Evolutionary conservation across 805 yeast genomes (phyloP), one percentile per base, ranked within the genome.

Genomic region (Saccharomyces mikatae): DNA sequence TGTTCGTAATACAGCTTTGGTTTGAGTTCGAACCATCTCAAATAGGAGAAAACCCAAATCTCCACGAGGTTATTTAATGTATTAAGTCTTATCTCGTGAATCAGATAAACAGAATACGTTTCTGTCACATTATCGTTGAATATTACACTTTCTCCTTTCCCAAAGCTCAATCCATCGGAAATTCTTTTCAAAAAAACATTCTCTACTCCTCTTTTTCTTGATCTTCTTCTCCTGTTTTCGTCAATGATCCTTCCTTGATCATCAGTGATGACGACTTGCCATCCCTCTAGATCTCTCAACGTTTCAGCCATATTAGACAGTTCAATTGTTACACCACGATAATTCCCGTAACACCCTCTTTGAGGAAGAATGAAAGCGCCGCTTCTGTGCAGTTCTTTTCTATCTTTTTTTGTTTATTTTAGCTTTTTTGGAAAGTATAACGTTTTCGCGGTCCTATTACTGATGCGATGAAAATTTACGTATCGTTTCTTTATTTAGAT

Each of bases 101-200:
- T 71, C 36, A 83, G 59, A 6, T 76, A 83, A 2, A 80, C 70
- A 10, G 68, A 60, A 47, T 72, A 76, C 1, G 76, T 69, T 1
- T 64, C 58, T 1, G 68, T 67, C 1, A 65, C 69, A 0, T 56
- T 63, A 52, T 71, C 72, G 31, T 68, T 68, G 46, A 79, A 70
- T 8, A 81, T 63, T 0, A 84, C 62, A 41, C 79, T 70, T 57
- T 80, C 84, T 2, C 90, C 90, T 9, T 74, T 73, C 27, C 72
- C 71, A 22, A 85, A 59, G 48, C 73, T 77, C 41, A 81, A 56
- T 2, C 74, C 79, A 65, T 82, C 87, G 0, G 59, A 62, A 9
- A 68, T 74, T 55, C 84, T 69, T 53, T 66, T 70, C 26, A 82
- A 60, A 4, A 65, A 59, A 0, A 66, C 57, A 21, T 54, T 51